These are phyloP conservation scores for Ramichloridium luteum DNA, from an alignment of 2,329 filamentous ascomycete species.

Conservation along the genomic window DNA sequence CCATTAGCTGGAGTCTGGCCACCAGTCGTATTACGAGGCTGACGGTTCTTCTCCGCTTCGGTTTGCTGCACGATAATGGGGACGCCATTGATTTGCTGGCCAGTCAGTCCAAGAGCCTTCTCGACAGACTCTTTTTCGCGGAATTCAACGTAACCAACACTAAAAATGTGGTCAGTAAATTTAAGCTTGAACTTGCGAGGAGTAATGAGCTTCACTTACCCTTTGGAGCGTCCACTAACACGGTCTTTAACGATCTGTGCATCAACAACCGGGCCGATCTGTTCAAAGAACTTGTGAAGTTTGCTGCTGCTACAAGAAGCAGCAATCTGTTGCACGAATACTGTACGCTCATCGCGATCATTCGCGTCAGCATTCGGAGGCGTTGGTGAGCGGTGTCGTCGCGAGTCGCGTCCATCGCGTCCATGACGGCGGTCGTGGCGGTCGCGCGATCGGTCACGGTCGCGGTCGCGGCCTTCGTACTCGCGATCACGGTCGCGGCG, in stretches of 20 bases:
- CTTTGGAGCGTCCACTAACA: slow-evolving; percentile 92
- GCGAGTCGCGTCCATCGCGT: slow-evolving; percentile 54
- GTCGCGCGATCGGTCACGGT: slow-evolving; percentile 45
- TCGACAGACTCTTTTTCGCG: slow-evolving; percentile 88
- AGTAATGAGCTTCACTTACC: slow-evolving; percentile 45
- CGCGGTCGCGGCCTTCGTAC: slow-evolving; percentile 40
- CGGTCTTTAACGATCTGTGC: slow-evolving; percentile 98
- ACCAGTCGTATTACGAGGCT: slow-evolving; percentile 70
- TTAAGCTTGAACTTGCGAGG: slow-evolving; percentile 1
- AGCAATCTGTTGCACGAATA: slow-evolving; percentile 97
- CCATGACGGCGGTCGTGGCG: slow-evolving; percentile 42
- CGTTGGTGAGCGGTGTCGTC: slow-evolving; percentile 29
- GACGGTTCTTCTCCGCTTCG: slow-evolving; percentile 98
- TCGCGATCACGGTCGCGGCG: slow-evolving; percentile 20
- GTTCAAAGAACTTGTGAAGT: slow-evolving; percentile 89
- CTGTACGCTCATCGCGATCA: slow-evolving; percentile 89
- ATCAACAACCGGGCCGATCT: slow-evolving; percentile 86
- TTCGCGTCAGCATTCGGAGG: slow-evolving; percentile 31
- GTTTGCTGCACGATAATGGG: slow-evolving; percentile 97
- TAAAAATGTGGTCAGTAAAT: slow-evolving; percentile 36
- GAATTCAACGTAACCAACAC: slow-evolving; percentile 99
- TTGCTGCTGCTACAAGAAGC: slow-evolving; percentile 85
- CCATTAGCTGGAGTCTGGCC: slow-evolving; percentile 61
- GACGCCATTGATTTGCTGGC: slow-evolving; percentile 95
- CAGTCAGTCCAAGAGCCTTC: slow-evolving; percentile 92